Base-by-base conservation (phyloP, 257 asterid genomes). In the Linaria vulgaris region DNA sequence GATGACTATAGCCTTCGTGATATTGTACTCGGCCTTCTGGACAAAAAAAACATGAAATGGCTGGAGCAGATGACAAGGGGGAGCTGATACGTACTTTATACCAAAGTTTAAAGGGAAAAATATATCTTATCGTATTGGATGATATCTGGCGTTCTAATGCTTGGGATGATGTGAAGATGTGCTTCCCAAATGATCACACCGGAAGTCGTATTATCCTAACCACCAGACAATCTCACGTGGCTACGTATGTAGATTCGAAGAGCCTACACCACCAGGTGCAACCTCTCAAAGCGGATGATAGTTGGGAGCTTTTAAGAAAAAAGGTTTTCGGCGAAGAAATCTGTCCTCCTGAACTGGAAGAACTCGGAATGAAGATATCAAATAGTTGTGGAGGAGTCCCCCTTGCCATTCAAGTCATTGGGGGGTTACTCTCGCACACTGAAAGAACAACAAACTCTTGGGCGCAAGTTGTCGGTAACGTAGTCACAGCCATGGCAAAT, bases 101-200 rank as follows among this genome's bases (percentile, higher is more conserved):
- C 1, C 2, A 48, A 48, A 43, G 48, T 16, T 48, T 48, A 15
- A 48, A 14, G 16, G 20, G 20, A 9, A 48, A 21, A n/a, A 48
- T 19, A n/a, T 48, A 48, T 48, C 19, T 48, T 1, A 2, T 48
- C 7, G 0, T 48, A 3, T 13, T 48, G 16, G 54, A 48, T 48
- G 19, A 48, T 48, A 48, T 48, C 14, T 48, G 54, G 19, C 9
- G 19, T 15, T 1, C 19, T n/a, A 3, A 48, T 11, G 19, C 54
- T n/a, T 48, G 54, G 54, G 27, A 21, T 21, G 31, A 20, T 1
- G 15, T 51, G 15, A 8, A 19, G 22, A 51, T 5, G 13, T 5
- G 10, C 57, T 51, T 51, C 20, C 57, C 57, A 51, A 15, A 51
- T 5, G 57, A n/a, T n/a, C n/a, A n/a, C n/a, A n/a, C n/a, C n/a